These are phyloP conservation scores for Scleroderma bovista DNA, from an alignment of 768 basidiomycete species.

Conservation along the genomic window DNA sequence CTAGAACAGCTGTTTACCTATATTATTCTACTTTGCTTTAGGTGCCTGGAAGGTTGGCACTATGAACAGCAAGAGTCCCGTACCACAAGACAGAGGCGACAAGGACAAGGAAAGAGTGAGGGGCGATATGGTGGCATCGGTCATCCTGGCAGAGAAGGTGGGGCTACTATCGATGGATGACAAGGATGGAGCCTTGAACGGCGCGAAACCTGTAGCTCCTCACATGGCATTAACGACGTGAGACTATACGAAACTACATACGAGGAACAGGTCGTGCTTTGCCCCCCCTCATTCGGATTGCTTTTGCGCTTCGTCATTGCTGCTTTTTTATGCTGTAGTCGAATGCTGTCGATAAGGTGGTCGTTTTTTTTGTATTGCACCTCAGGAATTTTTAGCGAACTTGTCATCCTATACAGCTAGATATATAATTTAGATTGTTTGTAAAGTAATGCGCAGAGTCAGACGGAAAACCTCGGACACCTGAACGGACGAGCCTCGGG, in stretches of 20 bases:
- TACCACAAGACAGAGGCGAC: conserved; percentile 17
- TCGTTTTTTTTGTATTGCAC: conserved; percentile 18
- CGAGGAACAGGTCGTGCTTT: background rate
- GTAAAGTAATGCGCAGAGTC: conserved; percentile 13
- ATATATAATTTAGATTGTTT: conserved; percentile 32
- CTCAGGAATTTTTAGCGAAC: conserved; percentile 11
- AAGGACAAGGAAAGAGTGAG: conserved; percentile 32
- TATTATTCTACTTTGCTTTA: conserved; percentile 27
- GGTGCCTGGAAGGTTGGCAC: conserved; percentile 18
- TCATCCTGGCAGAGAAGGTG: conserved; percentile 34
- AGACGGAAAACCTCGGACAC: no score
- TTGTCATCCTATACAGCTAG: conserved; percentile 25
- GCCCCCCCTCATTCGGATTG: background rate
- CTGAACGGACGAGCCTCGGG: no score
- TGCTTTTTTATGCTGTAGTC: conserved; percentile 22
- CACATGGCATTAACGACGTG: conserved; percentile 21
- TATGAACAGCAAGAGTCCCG: conserved; percentile 11
- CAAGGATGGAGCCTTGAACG: conserved; percentile 8
- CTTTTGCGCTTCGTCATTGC: conserved; percentile 4
- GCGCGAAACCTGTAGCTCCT: conserved; percentile 9
- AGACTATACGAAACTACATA: conserved; percentile 21
- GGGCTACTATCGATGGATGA: conserved; percentile 34
- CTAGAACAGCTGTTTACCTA: conserved; percentile 36
- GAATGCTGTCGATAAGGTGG: conserved; percentile 17
- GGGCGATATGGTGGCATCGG: conserved; percentile 30